Evolutionary conservation across 345 rosid genomes (phyloP), one percentile per base, ranked within the genome.

Genomic region (Pistacia vera): DNA sequence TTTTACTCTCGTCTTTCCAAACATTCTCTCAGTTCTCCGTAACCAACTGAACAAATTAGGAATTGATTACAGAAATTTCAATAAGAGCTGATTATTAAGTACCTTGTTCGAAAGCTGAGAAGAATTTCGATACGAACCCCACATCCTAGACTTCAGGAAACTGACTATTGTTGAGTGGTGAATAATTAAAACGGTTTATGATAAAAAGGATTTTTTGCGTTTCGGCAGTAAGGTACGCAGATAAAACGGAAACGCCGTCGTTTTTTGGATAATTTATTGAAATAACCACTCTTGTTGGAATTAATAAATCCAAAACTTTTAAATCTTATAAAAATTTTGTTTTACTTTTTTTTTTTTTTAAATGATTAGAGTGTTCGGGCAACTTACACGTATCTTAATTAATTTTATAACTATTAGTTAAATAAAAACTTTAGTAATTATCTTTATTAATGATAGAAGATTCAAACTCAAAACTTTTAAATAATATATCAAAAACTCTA

Each of bases 21-120:
- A 41, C 51, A 33, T 33, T 72, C 61, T 73, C 48, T 49, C 7
- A 14, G 65, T 35, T 30, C 33, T 30, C 33, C 33, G 33, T 2
- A 74, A 44, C 13, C 66, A 59, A 73, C 5, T 35, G 33, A 30
- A 63, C 13, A 57, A 13, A 49, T 16, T 12, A n/a, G n/a, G 3
- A 22, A 57, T 1, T 10, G 51, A 13, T 51, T 17, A 30, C 16
- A 33, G 48, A 48, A 70, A 44, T 3, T 14, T 25, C 2, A 48
- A 28, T 17, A 44, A 33, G 35, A 11, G 52, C 9, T 41, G 46
- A 4, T 33, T 18, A 2, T 4, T 25, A 59, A 25, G 66, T 49
- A 86, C 86, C 88, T 83, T 77, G 48, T 65, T 74, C 49, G 76
- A 67, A 59, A 81, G 48, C 36, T 74, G 79, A 54, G 85, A 77